Evolutionary conservation across 2,329 filamentous ascomycete genomes (phyloP), one percentile per base, ranked within the genome.

Genomic region (Rhinocladiella similis): DNA sequence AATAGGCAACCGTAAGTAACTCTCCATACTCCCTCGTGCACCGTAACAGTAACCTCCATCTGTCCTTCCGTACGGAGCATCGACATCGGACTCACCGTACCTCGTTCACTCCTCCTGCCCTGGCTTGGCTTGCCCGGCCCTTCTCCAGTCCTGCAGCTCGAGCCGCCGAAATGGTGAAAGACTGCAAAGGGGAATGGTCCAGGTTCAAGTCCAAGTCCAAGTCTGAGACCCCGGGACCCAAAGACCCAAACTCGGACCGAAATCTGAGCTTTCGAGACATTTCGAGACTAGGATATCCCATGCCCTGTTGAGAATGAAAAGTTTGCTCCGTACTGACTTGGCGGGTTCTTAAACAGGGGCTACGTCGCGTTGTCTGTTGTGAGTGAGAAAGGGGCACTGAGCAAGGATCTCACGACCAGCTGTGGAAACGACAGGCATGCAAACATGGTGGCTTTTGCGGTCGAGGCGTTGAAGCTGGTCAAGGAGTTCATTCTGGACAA

Each of bases 311-410:
- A n/a, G n/a, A n/a, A n/a, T 9, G 4, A 25, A 25, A 25, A 33
- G 29, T 33, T 33, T 29, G n/a, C n/a, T n/a, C n/a, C n/a, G n/a
- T 27, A 16, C 51, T 62, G 59, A 60, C 56, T 50, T 33, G 18
- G 5, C 38, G 14, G n/a, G n/a, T 3, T 41, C 18, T 41, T 39
- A 3, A 18, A 13, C 48, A 80, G 78, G 7, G 84, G 84, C 1
- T 87, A 86, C 73, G 82, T 86, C 25, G 83, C 84, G 14, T 68
- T 88, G 36, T 83, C 83, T n/a, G 81, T 87, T 6, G 78, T 78
- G 19, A 57, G 53, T 14, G 76, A 75, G 13, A 70, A 70, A n/a
- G 82, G 78, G 0, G 79, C 74, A 0, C 75, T 77, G 56, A 81
- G 75, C 51, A 77, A 75, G 53, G 84, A 87, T 68, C 64, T 83